Percentiles rank a stretch among this genome's conserved stretches.
Conservation (phyloP, 305 asterid genomes). For the Fraxinus sp. region DNA sequence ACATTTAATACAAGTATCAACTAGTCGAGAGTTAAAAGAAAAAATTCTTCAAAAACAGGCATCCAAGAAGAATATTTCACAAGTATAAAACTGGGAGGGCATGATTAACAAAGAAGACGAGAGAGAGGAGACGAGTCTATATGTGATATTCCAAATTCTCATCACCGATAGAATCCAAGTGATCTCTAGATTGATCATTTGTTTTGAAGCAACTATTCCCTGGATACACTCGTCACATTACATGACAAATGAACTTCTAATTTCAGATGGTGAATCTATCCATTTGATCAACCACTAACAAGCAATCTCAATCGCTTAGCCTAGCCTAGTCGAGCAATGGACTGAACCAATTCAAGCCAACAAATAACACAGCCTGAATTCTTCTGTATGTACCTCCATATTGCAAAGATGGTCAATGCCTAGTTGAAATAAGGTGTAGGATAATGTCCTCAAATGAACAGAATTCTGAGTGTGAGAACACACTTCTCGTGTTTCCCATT, state of each 20-base stretch:
- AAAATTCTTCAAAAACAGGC: background rate
- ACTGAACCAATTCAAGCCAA: background rate
- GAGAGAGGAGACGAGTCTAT: background rate
- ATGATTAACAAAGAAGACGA: background rate
- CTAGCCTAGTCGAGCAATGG: background rate
- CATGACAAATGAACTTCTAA: background rate
- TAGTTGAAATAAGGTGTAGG: background rate
- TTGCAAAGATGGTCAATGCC: background rate
- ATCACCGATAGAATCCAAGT: background rate
- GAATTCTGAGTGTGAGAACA: constrained; percentile 11
- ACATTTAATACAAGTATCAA: background rate
- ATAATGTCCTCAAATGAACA: background rate
- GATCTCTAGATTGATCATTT: background rate
- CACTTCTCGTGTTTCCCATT: constrained; percentile 2
- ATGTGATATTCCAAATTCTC: background rate
- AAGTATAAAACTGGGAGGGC: background rate
- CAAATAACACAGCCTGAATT: background rate
- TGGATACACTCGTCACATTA: background rate
- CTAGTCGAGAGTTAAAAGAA: constrained; percentile 2
- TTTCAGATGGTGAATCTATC: background rate
- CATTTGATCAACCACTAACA: background rate
- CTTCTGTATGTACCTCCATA: background rate
- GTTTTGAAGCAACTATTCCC: background rate
- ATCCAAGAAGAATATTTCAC: background rate
- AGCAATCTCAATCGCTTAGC: background rate